phyloP scores from a whole-genome alignment of 2,329 filamentous ascomycete species.

The Beauveria sp. region DNA sequence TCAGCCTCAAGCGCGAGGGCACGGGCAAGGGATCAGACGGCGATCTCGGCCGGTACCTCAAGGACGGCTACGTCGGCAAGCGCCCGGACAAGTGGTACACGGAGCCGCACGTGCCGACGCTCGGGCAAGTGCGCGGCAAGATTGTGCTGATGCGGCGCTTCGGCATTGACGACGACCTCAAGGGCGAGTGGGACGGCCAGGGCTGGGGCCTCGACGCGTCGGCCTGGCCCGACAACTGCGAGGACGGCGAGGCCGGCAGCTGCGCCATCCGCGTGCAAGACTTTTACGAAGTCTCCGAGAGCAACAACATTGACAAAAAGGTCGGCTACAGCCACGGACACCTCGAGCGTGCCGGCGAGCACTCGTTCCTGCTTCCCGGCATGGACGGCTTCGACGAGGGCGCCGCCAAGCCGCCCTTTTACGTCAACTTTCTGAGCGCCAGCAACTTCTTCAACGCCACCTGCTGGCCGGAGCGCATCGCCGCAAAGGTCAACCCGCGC shows the following conservation, averaged over 20 bases:
- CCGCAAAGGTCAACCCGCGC: constrained; percentile 77
- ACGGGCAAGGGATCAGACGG: constrained; percentile 71
- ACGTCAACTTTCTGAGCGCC: constrained; percentile 82
- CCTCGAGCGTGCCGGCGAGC: constrained; percentile 61
- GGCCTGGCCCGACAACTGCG: constrained; percentile 81
- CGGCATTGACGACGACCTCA: constrained; percentile 50
- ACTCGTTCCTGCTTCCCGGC: constrained; percentile 36
- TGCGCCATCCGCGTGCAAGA: constrained; percentile 75
- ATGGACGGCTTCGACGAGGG: constrained; percentile 20
- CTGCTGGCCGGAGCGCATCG: constrained; percentile 92
- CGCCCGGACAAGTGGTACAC: constrained; percentile 66
- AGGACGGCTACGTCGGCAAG: constrained; percentile 59
- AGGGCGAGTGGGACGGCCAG: constrained; percentile 34
- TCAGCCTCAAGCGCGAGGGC: constrained; percentile 89
- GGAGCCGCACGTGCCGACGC: constrained; percentile 63
- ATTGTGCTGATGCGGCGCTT: constrained; percentile 83
- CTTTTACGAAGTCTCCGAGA: constrained; percentile 81
- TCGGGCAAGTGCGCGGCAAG: constrained; percentile 73
- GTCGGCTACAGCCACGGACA: constrained; percentile 66
- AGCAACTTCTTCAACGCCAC: constrained; percentile 90
- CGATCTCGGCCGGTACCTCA: constrained; percentile 67
- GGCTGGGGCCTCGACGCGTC: constrained; percentile 55
- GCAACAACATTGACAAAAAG: constrained; percentile 71
- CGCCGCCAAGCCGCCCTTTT: constrained; percentile 50
- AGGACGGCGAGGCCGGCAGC: constrained; percentile 63